phyloP scores from a whole-genome alignment of 331 rosid genomes.

The Pyracantha coccinea region DNA sequence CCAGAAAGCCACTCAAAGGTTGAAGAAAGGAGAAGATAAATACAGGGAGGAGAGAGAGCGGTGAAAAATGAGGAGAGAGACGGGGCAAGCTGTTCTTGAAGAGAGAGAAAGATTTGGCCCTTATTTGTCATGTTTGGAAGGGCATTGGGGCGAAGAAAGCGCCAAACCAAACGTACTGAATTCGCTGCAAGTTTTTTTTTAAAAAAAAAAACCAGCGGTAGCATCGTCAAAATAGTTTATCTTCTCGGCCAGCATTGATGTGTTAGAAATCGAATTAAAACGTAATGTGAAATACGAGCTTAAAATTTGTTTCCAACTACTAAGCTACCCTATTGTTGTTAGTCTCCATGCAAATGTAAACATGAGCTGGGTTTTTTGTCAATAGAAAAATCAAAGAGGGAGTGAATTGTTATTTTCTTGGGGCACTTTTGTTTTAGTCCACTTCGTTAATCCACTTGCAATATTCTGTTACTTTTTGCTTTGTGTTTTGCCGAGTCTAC shows the following conservation, averaged over 20 bases:
- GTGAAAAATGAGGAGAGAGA: background rate
- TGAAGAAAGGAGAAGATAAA: constrained; percentile 5
- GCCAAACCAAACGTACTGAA: constrained; percentile 9
- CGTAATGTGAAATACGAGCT: rapidly evolving
- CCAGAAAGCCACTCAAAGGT: constrained; percentile 4
- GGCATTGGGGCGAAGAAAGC: constrained; percentile 11
- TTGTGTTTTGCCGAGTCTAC: background rate
- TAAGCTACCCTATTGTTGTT: too few species aligned
- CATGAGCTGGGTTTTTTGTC: background rate
- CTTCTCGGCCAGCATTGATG: too few species aligned
- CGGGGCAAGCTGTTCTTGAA: background rate
- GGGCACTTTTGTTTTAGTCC: background rate
- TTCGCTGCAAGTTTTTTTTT: too few species aligned
- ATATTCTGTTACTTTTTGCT: background rate
- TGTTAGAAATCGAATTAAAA: background rate
- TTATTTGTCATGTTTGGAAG: background rate
- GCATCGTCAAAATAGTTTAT: too few species aligned
- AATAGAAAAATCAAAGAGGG: background rate
- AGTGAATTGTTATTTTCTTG: background rate
- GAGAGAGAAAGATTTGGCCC: background rate
- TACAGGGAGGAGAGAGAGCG: constrained; percentile 4
- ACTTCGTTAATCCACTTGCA: background rate
- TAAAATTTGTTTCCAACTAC: rapidly evolving
- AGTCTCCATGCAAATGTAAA: background rate
- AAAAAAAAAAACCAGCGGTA: too few species aligned